A percentile compares a stretch with the other conserved stretches of the same genome.
Conservation (phyloP, 129 eudicot genomes). For the Apium graveolens region DNA sequence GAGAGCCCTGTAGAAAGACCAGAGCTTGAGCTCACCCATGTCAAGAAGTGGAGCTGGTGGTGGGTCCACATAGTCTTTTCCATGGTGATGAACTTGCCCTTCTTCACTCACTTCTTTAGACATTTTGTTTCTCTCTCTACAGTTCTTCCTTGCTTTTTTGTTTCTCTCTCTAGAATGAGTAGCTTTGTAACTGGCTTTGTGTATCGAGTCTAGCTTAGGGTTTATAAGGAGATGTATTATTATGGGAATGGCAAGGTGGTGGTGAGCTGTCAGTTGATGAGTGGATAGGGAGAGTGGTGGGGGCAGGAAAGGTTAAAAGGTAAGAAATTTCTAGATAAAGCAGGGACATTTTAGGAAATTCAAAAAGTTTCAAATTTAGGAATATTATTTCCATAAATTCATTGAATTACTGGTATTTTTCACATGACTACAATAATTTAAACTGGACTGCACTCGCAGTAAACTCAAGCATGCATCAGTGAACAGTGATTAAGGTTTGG, state of each 20-base stretch:
- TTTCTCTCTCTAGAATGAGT: constrained; percentile 22
- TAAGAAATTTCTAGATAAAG: not conserved
- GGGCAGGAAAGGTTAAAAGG: not conserved
- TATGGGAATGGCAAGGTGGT: not conserved
- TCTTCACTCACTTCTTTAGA: constrained; percentile 39
- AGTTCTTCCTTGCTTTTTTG: not conserved
- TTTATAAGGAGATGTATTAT: constrained; percentile 5
- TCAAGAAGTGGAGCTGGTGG: constrained; percentile 88
- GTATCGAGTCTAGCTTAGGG: not conserved
- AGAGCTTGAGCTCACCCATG: constrained; percentile 60
- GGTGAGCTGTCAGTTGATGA: not conserved
- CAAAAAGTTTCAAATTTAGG: not conserved
- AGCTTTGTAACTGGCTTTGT: not conserved
- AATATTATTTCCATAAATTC: too few relatives aligned
- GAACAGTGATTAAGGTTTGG: not conserved
- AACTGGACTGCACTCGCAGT: not conserved
- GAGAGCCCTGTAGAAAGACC: constrained; percentile 84
- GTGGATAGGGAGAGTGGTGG: not conserved
- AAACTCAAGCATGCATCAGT: not conserved
- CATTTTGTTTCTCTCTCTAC: constrained; percentile 26
- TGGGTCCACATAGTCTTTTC: constrained; percentile 82
- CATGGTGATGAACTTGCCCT: constrained; percentile 35
- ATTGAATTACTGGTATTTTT: not conserved
- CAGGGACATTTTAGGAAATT: not conserved
- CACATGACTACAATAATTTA: not conserved